A percentile compares a stretch with the other conserved stretches of the same genome.
Evolutionary conservation across 2,329 filamentous ascomycete genomes (phyloP).

Genomic region (Talaromyces sp.): DNA sequence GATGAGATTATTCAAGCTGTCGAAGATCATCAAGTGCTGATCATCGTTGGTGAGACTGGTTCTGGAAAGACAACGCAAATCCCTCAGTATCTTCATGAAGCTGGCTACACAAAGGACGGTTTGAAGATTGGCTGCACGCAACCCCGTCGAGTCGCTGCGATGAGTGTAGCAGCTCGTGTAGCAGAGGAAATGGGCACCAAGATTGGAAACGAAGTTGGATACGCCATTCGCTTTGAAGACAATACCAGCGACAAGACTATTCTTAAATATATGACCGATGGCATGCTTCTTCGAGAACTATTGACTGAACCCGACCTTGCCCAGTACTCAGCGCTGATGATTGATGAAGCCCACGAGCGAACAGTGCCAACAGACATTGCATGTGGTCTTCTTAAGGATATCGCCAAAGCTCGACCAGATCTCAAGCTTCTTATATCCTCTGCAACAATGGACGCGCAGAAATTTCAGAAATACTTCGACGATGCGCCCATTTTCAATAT

Average conservation of each 20-base stretch:
- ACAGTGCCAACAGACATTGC: conserved; percentile 90
- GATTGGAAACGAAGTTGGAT: conserved; percentile 89
- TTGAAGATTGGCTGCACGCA: conserved; percentile 92
- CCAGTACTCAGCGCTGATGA: conserved; percentile 86
- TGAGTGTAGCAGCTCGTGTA: conserved; percentile 96
- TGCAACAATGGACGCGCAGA: conserved; percentile 90
- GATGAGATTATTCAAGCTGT: conserved; percentile 85
- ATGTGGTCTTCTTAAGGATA: conserved; percentile 83
- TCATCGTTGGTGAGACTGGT: conserved; percentile 93
- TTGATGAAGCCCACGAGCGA: conserved; percentile 95
- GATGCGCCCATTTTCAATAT: conserved; percentile 94
- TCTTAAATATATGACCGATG: conserved; percentile 96
- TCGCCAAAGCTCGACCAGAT: conserved; percentile 79
- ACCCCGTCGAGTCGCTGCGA: conserved; percentile 90
- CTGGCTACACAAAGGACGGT: conserved; percentile 81
- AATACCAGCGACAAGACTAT: conserved; percentile 87
- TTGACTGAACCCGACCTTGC: conserved; percentile 83
- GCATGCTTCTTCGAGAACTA: conserved; percentile 88
- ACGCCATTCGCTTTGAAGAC: conserved; percentile 93
- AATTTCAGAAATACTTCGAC: conserved; percentile 90
- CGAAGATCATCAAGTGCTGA: conserved; percentile 81
- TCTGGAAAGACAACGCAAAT: conserved; percentile 95
- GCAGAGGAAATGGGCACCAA: conserved; percentile 91
- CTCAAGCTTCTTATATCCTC: conserved; percentile 90
- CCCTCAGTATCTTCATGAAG: conserved; percentile 90